These are phyloP conservation scores for Globisporangium barbulae DNA, from an alignment of 352 stramenopile genomes.

Conservation along the genomic window DNA sequence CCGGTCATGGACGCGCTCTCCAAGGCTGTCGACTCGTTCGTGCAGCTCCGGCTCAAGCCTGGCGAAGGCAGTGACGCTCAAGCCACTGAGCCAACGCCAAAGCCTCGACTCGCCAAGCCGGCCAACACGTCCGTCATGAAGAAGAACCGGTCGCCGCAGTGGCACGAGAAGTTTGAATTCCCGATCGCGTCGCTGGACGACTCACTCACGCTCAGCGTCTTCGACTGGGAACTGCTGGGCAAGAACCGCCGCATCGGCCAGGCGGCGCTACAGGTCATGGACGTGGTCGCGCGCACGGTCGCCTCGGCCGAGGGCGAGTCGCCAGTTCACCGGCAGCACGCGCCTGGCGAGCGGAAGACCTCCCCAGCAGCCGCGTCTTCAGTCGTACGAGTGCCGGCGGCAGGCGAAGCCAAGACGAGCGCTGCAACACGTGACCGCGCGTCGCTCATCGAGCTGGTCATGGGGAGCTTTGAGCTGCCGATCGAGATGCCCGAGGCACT, in stretches of 20 bases:
- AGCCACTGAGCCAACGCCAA: neutral
- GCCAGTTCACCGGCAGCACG: neutral
- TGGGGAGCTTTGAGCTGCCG: constrained; percentile 65
- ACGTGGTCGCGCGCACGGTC: constrained; percentile 42
- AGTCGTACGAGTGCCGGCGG: neutral
- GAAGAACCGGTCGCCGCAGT: constrained; percentile 58
- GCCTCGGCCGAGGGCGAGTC: constrained; percentile 13
- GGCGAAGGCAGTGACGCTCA: constrained; percentile 6
- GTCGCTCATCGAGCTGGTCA: constrained; percentile 17
- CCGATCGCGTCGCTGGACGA: constrained; percentile 46
- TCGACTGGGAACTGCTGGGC: constrained; percentile 49
- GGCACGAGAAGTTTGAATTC: constrained; percentile 62
- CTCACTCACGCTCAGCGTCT: constrained; percentile 40
- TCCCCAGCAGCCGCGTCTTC: neutral
- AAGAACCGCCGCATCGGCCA: constrained; percentile 50
- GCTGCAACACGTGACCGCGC: neutral
- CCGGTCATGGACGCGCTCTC: constrained; percentile 52
- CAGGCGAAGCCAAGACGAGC: neutral
- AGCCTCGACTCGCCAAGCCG: constrained; percentile 4
- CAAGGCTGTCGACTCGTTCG: constrained; percentile 51
- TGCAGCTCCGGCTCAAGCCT: constrained; percentile 45
- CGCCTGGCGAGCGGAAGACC: neutral
- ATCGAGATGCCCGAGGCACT: constrained; percentile 58
- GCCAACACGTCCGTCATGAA: constrained; percentile 59
- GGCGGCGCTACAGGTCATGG: constrained; percentile 34